Evolutionary conservation across 1,139 yeast genomes (phyloP), one percentile per base, ranked within the genome.

Genomic region (Lodderomyces elongisporus): DNA sequence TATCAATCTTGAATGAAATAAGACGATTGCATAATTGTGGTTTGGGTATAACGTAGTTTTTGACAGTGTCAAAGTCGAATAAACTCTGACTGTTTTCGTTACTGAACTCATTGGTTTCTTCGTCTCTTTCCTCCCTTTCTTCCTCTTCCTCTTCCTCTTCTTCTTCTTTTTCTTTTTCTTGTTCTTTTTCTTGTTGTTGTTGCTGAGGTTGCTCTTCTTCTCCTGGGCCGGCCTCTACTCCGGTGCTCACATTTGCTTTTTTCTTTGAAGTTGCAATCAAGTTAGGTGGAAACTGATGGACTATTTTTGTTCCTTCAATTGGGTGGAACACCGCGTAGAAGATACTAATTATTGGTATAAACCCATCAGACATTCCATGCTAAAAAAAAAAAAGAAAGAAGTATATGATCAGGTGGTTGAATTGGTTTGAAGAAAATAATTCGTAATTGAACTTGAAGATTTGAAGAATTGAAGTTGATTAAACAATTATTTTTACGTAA

Each of bases 281-380:
- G 71, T 87, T 40, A 70, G 71, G 38, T 2, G 98, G 99, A 1
- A 87, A 95, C 52, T 93, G 96, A 47, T 85, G 85, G 3, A 85
- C 74, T n/a, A 91, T 89, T 55, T 88, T 85, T 0, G 98, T 83
- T 2, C 98, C 98, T 49, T 87, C 95, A 0, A 91, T 84, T 0
- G 96, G 96, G 50, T 93, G 96, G 58, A 91, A 91, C 0, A 85
- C 85, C 0, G 96, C 79, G 56, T 87, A 91, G 56, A 91, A 89
- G 30, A 88, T 70, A 2, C 96, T 93, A 39, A 77, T 70, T 22
- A 91, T 88, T 17, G 95, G 95, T 12, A 82, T 79, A 48, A 85
- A 84, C 17, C 94, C 94, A 54, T 68, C 73, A 30, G 54, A 49
- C 54, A 49, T 35, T 60, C 66, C 70, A 65, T 65, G 13, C 26